Evolutionary conservation across 2,329 filamentous ascomycete species (phyloP), one percentile per base, ranked within the genome.

Genomic region (Amauroascus verrucosus): DNA sequence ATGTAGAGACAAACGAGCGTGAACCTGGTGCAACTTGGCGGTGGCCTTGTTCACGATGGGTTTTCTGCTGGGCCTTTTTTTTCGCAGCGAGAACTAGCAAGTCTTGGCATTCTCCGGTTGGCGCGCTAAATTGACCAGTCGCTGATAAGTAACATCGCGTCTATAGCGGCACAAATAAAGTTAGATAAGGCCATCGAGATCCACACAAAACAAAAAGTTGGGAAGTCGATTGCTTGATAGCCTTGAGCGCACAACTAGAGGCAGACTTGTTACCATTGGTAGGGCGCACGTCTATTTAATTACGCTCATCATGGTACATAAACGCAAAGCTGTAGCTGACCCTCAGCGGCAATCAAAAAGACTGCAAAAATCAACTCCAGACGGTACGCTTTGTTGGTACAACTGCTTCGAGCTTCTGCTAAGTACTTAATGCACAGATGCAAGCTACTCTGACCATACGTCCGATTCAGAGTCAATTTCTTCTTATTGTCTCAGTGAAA

Each of bases 401-500:
- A 45, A 5, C 26, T 26, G 18, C 14, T 2, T n/a, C 6, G 18
- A 28, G 24, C 3, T n/a, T 16, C 2, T 37, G 30, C 44, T 54
- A 35, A 51, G 18, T 43, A n/a, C 14, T 41, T 48, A 22, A n/a
- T n/a, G n/a, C n/a, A n/a, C 11, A 49, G 43, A 24, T 48, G 41
- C 32, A 26, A 41, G 6, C 22, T 48, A 48, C 30, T 41, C 66
- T 6, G 64, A 69, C 40, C 52, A 53, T 13, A 57, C 65, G 54
- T 70, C 67, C 2, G 68, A 72, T 54, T 61, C 59, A 5, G 64
- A 67, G 20, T 66, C 67, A 24, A 60, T 58, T 40, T 63, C 58
- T 3, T 63, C 63, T 9, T 64, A 63, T 22, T 64, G 64, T 33
- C 54, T 59, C 1, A 68, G 65, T 30, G 62, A 67, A 38, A 56